Evolutionary conservation across 2,329 filamentous ascomycete genomes (phyloP), one percentile per base, ranked within the genome.

Genomic region (Clarireedia sp.): DNA sequence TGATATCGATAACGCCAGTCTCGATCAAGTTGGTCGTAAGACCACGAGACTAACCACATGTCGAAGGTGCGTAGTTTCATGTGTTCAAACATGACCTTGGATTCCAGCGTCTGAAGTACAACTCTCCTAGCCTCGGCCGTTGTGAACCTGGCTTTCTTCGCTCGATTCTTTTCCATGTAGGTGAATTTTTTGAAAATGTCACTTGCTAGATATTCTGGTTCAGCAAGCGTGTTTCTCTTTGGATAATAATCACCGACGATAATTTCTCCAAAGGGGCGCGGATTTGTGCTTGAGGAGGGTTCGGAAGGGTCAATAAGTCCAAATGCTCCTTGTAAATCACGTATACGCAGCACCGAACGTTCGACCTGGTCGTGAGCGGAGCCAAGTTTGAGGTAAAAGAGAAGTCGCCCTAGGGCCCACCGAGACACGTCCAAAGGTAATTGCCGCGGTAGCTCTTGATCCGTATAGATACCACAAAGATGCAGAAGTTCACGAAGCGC

Each of bases 381-480:
- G 12, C 54, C 56, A 24, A 64, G 33, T 10, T 51, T 54, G 55
- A 66, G 54, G 19, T 55, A 54, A n/a, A 56, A 55, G 21, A 65
- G 48, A 44, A 66, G 24, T 21, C 52, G 58, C 8, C 56, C 54
- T 23, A 66, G 17, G 23, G 55, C 44, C 23, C 51, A 57, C 26
- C 55, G 55, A 45, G 58, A 55, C 9, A 59, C 21, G 37, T 54
- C 54, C 5, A 54, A 21, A 19, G 61, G 60, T 21, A 61, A 21
- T 16, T 5, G 8, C 26, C n/a, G 44, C 5, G 45, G 26, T 14
- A 59, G 46, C 36, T 56, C 47, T 36, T 56, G 38, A 17, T 52
- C 45, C 10, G 54, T 51, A 24, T 63, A 44, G 16, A 67, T 59
- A 10, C 62, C 61, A 51, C 64, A 66, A 14, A 66, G 59, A 40